Evolutionary conservation across 2,329 filamentous ascomycete species (phyloP).

Genomic region (Polychaeton citri): DNA sequence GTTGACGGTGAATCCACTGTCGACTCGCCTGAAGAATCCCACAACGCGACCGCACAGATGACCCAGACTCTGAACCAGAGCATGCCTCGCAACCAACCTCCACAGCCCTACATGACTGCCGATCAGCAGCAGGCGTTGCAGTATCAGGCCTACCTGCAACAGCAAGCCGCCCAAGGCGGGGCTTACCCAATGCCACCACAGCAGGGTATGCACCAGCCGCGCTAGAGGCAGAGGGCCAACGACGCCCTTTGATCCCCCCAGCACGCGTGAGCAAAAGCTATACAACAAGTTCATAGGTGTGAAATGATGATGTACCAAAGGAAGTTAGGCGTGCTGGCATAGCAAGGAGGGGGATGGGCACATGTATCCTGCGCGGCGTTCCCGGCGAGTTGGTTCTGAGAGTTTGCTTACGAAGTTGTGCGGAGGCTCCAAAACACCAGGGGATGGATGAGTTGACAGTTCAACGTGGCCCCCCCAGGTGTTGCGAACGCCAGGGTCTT

Average conservation of each 20-base stretch:
- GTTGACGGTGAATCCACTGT: conserved; percentile 42
- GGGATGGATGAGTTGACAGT: no score
- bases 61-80: conserved; percentile 19
- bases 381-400: background rate
- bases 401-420: background rate
- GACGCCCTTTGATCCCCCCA: no score
- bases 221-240: conserved; percentile 11
- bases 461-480: no score
- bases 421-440: no score
- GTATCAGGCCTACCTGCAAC: conserved; percentile 26
- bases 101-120: conserved; percentile 23
- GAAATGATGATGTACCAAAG: background rate
- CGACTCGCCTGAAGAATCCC: conserved; percentile 83
- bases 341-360: background rate
- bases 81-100: conserved; percentile 16
- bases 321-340: background rate
- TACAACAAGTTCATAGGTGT: no score
- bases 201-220: conserved; percentile 20
- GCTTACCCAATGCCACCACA: conserved; percentile 25
- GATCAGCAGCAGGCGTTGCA: conserved; percentile 26
- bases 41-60: conserved; percentile 38
- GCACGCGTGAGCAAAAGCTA: no score
- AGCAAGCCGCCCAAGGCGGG: conserved; percentile 21
- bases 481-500: no score
- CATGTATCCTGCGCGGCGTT: background rate